phyloP scores from a whole-genome alignment of 768 basidiomycete species.

The Rhodosporidiobolus sp. region DNA sequence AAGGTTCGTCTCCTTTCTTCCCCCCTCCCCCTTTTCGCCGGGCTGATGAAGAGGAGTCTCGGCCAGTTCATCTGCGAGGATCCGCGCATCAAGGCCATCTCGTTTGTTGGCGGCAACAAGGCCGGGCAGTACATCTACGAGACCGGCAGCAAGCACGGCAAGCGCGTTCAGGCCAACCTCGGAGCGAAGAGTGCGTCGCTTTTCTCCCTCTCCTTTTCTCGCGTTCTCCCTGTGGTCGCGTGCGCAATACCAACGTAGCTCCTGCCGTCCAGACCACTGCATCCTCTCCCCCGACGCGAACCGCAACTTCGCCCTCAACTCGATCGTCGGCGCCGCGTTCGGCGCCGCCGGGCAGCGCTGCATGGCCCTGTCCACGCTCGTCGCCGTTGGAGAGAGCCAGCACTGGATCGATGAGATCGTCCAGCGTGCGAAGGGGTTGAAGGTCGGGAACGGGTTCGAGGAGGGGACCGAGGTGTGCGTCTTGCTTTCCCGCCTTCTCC shows the following conservation, averaged over 20 bases:
- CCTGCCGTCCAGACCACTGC: constrained; percentile 46
- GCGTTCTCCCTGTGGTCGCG: not conserved
- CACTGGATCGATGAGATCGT: constrained; percentile 83
- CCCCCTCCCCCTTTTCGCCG: too few relatives aligned
- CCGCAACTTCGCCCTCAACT: constrained; percentile 79
- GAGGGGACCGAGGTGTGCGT: constrained; percentile 73
- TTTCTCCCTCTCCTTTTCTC: not conserved
- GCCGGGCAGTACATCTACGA: constrained; percentile 94
- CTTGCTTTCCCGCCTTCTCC: constrained; percentile 29
- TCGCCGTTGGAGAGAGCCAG: constrained; percentile 74
- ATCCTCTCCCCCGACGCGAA: constrained; percentile 87
- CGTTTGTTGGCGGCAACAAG: constrained; percentile 89
- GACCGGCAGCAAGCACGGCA: constrained; percentile 76
- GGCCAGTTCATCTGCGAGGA: constrained; percentile 83
- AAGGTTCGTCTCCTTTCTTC: too few relatives aligned
- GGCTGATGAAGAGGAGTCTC: too few relatives aligned
- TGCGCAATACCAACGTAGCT: too few relatives aligned
- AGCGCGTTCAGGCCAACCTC: constrained; percentile 78
- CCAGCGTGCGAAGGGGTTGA: constrained; percentile 72
- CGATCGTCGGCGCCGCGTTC: constrained; percentile 90
- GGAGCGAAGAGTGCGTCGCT: constrained; percentile 83
- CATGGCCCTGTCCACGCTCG: constrained; percentile 86
- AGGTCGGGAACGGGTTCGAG: constrained; percentile 88
- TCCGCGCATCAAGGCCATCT: constrained; percentile 85
- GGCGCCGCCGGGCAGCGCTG: constrained; percentile 97